Conservation (phyloP, 108 stramenopile genomes). For the Aurantiochytrium sp. region DNA sequence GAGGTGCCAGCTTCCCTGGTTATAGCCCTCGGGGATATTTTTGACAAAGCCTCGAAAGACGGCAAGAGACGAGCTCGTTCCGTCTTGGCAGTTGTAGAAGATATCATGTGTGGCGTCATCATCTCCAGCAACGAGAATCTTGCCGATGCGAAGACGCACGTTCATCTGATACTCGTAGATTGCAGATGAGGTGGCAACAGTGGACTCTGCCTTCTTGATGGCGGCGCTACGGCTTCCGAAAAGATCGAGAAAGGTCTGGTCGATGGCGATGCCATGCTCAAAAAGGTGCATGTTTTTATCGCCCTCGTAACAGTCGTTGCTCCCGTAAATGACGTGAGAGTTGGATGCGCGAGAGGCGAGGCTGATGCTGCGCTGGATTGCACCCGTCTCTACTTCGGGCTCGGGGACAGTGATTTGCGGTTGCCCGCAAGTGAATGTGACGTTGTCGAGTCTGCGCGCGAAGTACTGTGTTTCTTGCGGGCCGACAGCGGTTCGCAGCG, state of each 20-base stretch:
- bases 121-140: not conserved
- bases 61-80: not conserved
- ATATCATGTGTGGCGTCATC: not conserved
- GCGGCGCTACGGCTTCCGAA: not conserved
- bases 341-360: not conserved
- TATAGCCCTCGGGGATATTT: not conserved
- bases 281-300: not conserved
- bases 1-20: conserved; percentile 5
- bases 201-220: not conserved
- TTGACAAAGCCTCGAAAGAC: not conserved
- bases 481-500: not conserved
- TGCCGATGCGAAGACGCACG: not conserved
- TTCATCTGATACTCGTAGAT: not conserved
- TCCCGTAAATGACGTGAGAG: not conserved
- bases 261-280: not conserved
- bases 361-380: not conserved
- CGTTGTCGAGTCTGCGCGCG: not conserved
- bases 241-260: not conserved
- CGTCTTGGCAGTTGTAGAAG: not conserved
- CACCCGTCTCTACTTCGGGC: not conserved
- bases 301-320: not conserved
- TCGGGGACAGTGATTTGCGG: not conserved
- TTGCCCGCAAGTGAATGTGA: not conserved
- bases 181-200: not conserved
- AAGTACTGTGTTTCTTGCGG: not conserved